Base-by-base conservation (phyloP, 73 alveolate genomes). In the Paramecium sonneborni region DNA sequence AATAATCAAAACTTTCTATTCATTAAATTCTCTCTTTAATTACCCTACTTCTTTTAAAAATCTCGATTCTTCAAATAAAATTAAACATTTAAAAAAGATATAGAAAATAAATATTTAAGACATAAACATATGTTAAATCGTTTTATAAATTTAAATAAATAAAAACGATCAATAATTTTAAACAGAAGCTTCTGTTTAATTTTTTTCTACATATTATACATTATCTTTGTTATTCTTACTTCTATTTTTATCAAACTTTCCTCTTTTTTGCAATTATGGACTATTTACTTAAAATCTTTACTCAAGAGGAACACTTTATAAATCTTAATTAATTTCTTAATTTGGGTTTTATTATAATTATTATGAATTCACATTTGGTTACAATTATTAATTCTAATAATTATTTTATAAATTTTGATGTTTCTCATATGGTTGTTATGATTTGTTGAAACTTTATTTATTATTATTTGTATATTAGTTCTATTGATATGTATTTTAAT, bases 401-500 rank as follows among this genome's bases (percentile, higher is more conserved):
- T 52, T 6, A 1, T 15, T 28, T 72, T 37, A 34, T 35, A 3
- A 41, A 3, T 72, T 6, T 9, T 79, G n/a, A 15, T 21, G 14
- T 41, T 79, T 23, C 1, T 79, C 30, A 30, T 79, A 26, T 1
- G 62, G 23, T 43, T 46, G 15, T 79, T 79, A 34, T 20, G 39
- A 18, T 20, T 35, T 21, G 62, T 35, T 72, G 38, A 72, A 39
- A 3, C 6, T 14, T 39, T 39, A 1, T 3, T 21, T 52, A 52
- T 18, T 52, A 18, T 18, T 52, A 14, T n/a, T n/a, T n/a, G n/a
- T n/a, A n/a, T 52, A 52, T 52, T 52, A 8, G 30, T 52, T 52
- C 68, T 52, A 52, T 52, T 72, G 35, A 72, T 72, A 72, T 72
- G n/a, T 74, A 24, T 79, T 79, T 44, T 79, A 79, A 43, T 79